phyloP scores from a whole-genome alignment of 805 yeast species.

The Candida bentonensis region DNA sequence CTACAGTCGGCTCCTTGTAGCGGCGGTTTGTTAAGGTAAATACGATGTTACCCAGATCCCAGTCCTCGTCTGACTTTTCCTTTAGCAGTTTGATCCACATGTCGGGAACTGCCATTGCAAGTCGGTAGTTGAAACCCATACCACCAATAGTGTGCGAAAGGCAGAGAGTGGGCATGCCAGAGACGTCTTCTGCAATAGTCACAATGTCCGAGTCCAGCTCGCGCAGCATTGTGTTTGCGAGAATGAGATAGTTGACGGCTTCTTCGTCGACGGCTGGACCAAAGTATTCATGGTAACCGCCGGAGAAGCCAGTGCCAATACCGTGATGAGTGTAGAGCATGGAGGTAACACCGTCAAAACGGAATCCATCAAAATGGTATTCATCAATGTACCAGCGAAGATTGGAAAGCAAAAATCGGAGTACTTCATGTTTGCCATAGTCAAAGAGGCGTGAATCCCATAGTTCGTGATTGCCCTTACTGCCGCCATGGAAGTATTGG shows the following conservation, averaged over 20 bases:
- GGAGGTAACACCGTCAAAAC: constrained; percentile 93
- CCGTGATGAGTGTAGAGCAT: constrained; percentile 93
- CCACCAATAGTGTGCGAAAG: constrained; percentile 65
- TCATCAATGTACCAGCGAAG: constrained; percentile 72
- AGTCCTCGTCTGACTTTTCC: constrained; percentile 71
- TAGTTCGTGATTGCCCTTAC: constrained; percentile 72
- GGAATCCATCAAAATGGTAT: constrained; percentile 82
- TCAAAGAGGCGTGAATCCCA: constrained; percentile 97
- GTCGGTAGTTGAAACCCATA: constrained; percentile 82
- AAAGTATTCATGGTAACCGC: constrained; percentile 84
- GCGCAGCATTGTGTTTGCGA: constrained; percentile 70
- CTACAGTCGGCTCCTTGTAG: constrained; percentile 74
- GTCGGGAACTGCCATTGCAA: constrained; percentile 96
- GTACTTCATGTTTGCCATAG: constrained; percentile 82
- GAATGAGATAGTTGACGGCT: constrained; percentile 73
- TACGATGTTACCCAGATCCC: constrained; percentile 76
- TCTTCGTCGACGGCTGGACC: constrained; percentile 73
- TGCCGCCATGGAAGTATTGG: constrained; percentile 89
- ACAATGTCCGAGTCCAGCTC: constrained; percentile 42
- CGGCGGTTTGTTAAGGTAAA: constrained; percentile 80
- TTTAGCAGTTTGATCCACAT: constrained; percentile 96
- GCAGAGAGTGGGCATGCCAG: constrained; percentile 94
- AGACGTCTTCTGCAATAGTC: constrained; percentile 91
- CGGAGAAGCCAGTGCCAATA: constrained; percentile 73
- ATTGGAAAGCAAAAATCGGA: constrained; percentile 73